These are phyloP conservation scores for Alternaria brassicicola DNA, from an alignment of 2,329 filamentous ascomycete species.

Conservation along the genomic window DNA sequence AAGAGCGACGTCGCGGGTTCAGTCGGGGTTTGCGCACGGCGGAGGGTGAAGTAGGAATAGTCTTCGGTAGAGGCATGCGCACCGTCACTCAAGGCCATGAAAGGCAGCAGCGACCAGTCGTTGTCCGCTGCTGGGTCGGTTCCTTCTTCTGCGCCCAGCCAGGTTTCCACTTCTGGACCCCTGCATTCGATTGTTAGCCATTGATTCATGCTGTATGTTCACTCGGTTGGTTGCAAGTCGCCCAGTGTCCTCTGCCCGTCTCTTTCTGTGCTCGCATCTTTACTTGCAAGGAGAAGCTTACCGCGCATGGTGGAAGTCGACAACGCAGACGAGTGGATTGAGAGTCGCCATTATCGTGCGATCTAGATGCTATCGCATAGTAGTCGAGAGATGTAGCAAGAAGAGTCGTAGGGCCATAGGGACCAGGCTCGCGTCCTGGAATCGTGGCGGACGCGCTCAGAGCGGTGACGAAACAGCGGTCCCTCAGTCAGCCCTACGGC, in stretches of 20 bases:
- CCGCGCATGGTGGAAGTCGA: constrained; percentile 61
- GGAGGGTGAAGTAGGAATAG: constrained; percentile 97
- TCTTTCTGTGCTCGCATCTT: background rate
- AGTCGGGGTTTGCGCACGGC: constrained; percentile 57
- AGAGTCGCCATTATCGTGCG: constrained; percentile 50
- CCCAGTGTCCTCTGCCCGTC: background rate
- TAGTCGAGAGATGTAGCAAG: background rate
- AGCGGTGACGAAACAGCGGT: constrained; percentile 29
- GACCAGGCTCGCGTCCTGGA: constrained; percentile 25
- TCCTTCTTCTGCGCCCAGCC: constrained; percentile 79
- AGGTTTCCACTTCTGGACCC: constrained; percentile 91
- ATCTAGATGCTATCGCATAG: constrained; percentile 8
- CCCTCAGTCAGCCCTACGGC: constrained; percentile 26
- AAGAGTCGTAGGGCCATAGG: constrained; percentile 7
- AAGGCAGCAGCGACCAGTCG: constrained; percentile 89
- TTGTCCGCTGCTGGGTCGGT: constrained; percentile 80
- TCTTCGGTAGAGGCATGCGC: constrained; percentile 93
- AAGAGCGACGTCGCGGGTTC: constrained; percentile 81
- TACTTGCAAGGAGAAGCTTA: constrained; percentile 24
- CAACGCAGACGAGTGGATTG: constrained; percentile 54
- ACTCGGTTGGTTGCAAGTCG: too few species aligned
- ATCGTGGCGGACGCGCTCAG: constrained; percentile 25
- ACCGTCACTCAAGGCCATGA: constrained; percentile 96
- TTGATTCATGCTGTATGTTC: background rate
- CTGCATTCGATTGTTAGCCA: constrained; percentile 46